phyloP scores from a whole-genome alignment of 2,329 filamentous ascomycete genomes.

The Seiridium cupressi region DNA sequence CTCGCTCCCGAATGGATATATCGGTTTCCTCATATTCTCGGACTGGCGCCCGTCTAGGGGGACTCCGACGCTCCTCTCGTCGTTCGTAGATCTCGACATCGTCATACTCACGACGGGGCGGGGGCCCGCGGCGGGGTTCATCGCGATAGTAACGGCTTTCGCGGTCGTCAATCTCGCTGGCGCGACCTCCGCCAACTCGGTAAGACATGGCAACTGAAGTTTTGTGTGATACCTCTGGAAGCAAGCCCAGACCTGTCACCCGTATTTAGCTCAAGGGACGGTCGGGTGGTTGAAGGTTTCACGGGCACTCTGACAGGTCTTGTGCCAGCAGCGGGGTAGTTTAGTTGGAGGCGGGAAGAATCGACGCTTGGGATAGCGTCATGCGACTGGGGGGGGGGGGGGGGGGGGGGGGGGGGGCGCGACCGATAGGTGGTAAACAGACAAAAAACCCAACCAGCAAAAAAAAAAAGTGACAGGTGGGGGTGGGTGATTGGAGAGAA shows the following conservation, averaged over 20 bases:
- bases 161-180: slow-evolving; percentile 43
- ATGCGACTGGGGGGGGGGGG: slow-evolving; percentile 5
- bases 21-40: slow-evolving; percentile 38
- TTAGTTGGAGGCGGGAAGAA: neutral
- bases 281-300: neutral
- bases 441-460: no score
- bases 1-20: slow-evolving; percentile 41
- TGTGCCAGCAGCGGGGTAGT: slow-evolving; percentile 6
- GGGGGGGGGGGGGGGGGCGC: no score
- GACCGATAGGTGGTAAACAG: no score
- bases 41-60: slow-evolving; percentile 26
- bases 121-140: slow-evolving; percentile 26
- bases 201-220: slow-evolving; percentile 18
- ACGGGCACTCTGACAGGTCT: neutral
- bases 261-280: neutral
- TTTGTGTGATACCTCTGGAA: neutral
- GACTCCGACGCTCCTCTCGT: slow-evolving; percentile 18
- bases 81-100: slow-evolving; percentile 23
- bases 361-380: slow-evolving; percentile 7
- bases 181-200: slow-evolving; percentile 18
- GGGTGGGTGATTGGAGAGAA: no score
- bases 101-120: slow-evolving; percentile 24
- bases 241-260: no score
- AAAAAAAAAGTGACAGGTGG: no score
- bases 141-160: slow-evolving; percentile 34